phyloP scores from a whole-genome alignment of 495 filamentous ascomycete species.

The Glonium stellatum region DNA sequence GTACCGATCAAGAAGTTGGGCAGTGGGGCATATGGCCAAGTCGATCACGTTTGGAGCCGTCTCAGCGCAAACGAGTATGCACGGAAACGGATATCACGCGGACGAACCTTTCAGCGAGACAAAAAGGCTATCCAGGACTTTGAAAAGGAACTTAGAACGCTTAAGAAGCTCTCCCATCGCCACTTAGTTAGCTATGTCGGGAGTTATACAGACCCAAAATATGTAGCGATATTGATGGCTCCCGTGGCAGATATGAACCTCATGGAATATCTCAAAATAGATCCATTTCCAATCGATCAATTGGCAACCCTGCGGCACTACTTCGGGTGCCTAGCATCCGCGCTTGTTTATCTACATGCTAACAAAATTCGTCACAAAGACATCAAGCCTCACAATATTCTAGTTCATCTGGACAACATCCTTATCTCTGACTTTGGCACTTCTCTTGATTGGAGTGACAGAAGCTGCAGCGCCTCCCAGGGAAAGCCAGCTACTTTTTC shows the following conservation, averaged over 20 bases:
- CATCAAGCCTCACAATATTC: neutral
- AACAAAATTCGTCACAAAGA: neutral
- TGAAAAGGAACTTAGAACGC: neutral
- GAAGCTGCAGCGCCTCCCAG: neutral
- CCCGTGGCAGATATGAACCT: neutral
- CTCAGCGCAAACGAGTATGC: neutral
- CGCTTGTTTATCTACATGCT: neutral
- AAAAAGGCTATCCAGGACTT: neutral
- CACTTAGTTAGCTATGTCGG: neutral
- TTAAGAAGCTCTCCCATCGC: neutral
- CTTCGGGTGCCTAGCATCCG: neutral
- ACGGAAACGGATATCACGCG: neutral
- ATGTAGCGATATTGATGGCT: neutral
- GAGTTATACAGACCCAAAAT: neutral
- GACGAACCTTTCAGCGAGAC: neutral
- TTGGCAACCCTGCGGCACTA: neutral
- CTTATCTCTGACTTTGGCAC: neutral
- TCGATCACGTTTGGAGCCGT: neutral
- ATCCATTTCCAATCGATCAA: neutral
- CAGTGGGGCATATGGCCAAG: neutral
- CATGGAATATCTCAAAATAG: neutral
- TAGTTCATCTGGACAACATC: neutral
- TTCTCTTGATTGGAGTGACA: neutral
- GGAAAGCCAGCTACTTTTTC: neutral
- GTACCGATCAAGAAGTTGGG: neutral